Conservation (phyloP, 352 stramenopile species). For the Phytophthora fragariaefolia region DNA sequence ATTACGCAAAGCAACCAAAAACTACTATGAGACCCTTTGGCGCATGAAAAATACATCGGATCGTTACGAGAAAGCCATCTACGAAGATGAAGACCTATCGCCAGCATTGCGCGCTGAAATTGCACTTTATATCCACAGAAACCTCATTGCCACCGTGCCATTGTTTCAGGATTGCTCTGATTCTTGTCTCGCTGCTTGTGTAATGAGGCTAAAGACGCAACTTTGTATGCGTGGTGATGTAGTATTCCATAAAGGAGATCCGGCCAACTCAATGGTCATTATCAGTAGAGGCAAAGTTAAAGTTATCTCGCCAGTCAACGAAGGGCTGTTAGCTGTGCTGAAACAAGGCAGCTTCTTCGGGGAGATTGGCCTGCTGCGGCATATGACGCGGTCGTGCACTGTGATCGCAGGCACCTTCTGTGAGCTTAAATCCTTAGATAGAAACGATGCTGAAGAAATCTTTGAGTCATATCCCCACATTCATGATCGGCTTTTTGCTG, state of each 20-base stretch:
- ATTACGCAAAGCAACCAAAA: conserved; percentile 56
- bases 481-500: conserved; percentile 60
- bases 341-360: conserved; percentile 73
- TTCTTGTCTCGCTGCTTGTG: conserved; percentile 56
- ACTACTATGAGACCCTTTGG: conserved; percentile 74
- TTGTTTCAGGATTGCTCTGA: conserved; percentile 69
- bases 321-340: conserved; percentile 56
- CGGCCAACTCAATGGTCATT: conserved; percentile 67
- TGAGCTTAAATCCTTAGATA: conserved; percentile 61
- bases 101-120: conserved; percentile 62
- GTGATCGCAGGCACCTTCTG: conserved; percentile 67
- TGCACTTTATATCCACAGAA: conserved; percentile 66
- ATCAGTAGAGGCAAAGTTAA: conserved; percentile 71
- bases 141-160: conserved; percentile 56
- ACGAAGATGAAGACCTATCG: conserved; percentile 70
- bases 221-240: conserved; percentile 69
- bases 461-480: conserved; percentile 70
- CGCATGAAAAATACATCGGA: conserved; percentile 75
- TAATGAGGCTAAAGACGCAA: conserved; percentile 65
- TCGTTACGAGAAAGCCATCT: conserved; percentile 73
- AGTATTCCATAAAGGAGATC: conserved; percentile 66
- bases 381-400: conserved; percentile 66
- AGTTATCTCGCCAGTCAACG: conserved; percentile 63
- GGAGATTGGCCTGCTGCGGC: conserved; percentile 61
- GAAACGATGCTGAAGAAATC: conserved; percentile 58